Percentiles rank a stretch among this genome's conserved stretches.
These are phyloP conservation scores for Eucalyptus sideroxylon DNA, from an alignment of 345 rosid genomes.

Conservation along the genomic window DNA sequence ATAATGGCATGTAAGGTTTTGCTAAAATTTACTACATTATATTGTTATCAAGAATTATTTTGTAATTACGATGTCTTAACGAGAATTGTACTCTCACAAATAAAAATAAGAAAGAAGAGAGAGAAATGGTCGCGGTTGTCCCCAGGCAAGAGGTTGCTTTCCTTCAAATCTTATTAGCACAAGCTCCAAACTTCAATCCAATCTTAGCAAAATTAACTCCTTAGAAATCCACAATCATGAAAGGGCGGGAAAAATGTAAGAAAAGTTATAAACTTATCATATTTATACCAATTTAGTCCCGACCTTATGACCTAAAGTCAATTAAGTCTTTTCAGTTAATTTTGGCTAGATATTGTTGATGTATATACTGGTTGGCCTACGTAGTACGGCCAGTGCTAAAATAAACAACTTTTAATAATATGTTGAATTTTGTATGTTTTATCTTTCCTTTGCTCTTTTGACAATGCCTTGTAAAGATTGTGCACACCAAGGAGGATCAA, in stretches of 20 bases:
- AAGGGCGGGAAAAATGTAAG: rapidly evolving
- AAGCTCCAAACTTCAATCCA: not conserved
- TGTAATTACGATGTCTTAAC: too few species aligned
- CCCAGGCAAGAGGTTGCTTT: not conserved
- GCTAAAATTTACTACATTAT: too few species aligned
- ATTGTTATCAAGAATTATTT: too few species aligned
- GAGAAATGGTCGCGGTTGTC: not conserved
- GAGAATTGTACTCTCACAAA: too few species aligned
- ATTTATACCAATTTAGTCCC: rapidly evolving
- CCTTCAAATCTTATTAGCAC: not conserved
- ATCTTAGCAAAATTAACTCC: not conserved
- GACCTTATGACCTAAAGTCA: rapidly evolving
- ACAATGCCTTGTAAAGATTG: not conserved
- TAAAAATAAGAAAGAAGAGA: too few species aligned
- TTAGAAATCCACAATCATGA: not conserved
- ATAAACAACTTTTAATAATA: too few species aligned
- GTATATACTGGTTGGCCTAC: rapidly evolving
- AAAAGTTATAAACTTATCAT: too few species aligned
- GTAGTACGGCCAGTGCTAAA: rapidly evolving
- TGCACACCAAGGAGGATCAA: not conserved
- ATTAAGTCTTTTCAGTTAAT: rapidly evolving
- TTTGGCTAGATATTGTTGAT: rapidly evolving
- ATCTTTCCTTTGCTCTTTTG: not conserved
- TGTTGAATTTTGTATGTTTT: too few species aligned
- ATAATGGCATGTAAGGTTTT: not conserved